Evolutionary conservation across 768 basidiomycete genomes (phyloP).

Genomic region (Leucocoprinus leucothites): DNA sequence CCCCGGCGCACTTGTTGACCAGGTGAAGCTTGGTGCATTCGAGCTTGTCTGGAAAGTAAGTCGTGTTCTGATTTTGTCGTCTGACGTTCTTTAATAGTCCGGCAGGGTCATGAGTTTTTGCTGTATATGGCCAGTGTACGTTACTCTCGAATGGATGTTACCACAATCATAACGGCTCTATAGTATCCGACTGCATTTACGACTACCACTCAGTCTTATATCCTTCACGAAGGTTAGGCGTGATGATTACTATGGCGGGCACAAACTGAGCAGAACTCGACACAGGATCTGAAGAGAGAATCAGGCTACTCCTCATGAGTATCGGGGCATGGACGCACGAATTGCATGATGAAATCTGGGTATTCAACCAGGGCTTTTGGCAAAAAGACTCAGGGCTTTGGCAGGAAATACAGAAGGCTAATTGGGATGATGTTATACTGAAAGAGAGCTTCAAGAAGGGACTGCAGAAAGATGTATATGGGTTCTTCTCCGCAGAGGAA

Average conservation of each 20-base stretch:
- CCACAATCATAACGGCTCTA: not conserved
- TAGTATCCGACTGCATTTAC: conserved; percentile 32
- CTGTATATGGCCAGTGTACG: conserved; percentile 51
- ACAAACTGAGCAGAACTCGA: not conserved
- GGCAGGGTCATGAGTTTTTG: conserved; percentile 53
- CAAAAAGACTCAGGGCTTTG: conserved; percentile 58
- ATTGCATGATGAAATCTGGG: conserved; percentile 71
- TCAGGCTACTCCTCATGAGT: conserved; percentile 49
- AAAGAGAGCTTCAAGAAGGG: conserved; percentile 64
- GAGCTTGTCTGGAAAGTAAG: conserved; percentile 57
- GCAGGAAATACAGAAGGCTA: conserved; percentile 56
- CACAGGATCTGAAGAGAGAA: conserved; percentile 43
- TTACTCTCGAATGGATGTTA: not conserved
- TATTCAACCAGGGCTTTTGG: conserved; percentile 75
- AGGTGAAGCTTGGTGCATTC: conserved; percentile 53
- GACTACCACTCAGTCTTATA: conserved; percentile 34
- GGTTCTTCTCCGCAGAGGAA: conserved; percentile 74
- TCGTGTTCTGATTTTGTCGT: not conserved
- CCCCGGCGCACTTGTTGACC: conserved; percentile 53
- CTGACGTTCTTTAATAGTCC: not conserved
- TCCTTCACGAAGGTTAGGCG: conserved; percentile 56
- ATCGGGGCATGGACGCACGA: conserved; percentile 50
- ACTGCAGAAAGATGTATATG: conserved; percentile 71
- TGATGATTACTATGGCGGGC: no score
- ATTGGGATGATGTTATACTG: conserved; percentile 76